These are phyloP conservation scores for Seminavis robusta DNA, from an alignment of 108 stramenopile genomes.

Conservation along the genomic window DNA sequence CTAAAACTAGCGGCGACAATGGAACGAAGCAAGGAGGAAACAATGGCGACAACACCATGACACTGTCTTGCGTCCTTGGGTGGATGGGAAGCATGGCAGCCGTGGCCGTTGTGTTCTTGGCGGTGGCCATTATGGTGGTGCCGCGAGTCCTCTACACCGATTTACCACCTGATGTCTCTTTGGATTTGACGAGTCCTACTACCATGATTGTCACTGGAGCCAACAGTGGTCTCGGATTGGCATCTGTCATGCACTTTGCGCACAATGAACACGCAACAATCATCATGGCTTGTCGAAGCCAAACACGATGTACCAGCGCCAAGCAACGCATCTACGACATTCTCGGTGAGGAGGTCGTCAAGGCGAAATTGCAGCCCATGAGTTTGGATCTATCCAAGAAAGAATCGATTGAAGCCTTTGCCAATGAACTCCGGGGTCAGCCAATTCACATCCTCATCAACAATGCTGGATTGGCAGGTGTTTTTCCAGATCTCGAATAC, in stretches of 20 bases:
- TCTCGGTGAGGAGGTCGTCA: neutral
- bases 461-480: conserved; percentile 15
- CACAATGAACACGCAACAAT: neutral
- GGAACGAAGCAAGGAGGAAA: no score
- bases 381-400: neutral
- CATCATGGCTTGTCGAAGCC: conserved; percentile 8
- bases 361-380: neutral
- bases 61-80: no score
- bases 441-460: conserved; percentile 14
- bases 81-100: no score
- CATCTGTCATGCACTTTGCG: conserved; percentile 5
- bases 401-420: conserved; percentile 6
- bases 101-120: no score
- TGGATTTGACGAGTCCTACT: no score
- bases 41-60: no score
- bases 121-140: no score
- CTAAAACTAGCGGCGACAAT: no score
- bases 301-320: conserved; percentile 1
- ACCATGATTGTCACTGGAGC: conserved; percentile 20
- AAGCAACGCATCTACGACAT: neutral
- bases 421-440: no score
- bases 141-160: no score
- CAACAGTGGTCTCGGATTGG: conserved; percentile 15
- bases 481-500: neutral
- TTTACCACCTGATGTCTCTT: no score